Evolutionary conservation across 345 rosid species (phyloP).

Genomic region (Corymbia maculata): DNA sequence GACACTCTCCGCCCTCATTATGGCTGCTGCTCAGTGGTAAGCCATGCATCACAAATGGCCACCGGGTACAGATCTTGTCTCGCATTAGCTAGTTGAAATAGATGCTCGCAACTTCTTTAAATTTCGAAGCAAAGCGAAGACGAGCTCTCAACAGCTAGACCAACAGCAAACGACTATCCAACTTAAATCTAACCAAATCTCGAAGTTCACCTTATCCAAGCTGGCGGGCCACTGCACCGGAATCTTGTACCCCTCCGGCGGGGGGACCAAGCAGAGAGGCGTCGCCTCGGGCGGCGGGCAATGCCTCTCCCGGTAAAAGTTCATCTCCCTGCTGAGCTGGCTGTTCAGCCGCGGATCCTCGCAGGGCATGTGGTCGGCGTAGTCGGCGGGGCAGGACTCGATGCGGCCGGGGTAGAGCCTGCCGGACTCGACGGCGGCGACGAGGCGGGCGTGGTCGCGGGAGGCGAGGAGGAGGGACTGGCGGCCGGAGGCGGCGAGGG

Average conservation of each 20-base stretch:
- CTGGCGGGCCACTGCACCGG: conserved; percentile 91
- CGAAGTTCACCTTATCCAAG: conserved; percentile 57
- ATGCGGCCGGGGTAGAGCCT: conserved; percentile 40
- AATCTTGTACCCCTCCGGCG: conserved; percentile 67
- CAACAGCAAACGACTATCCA: not conserved
- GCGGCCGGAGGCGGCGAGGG: conserved; percentile 92
- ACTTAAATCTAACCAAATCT: not conserved
- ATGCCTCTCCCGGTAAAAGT: conserved; percentile 84
- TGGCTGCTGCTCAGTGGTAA: fast-evolving
- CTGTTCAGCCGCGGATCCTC: conserved; percentile 91
- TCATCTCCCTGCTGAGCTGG: conserved; percentile 91
- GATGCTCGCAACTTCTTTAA: not conserved
- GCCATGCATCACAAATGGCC: not conserved
- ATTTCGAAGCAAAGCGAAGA: not conserved
- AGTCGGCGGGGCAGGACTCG: conserved; percentile 63
- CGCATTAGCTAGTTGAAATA: not conserved
- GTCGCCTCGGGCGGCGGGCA: conserved; percentile 72
- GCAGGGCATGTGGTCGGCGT: conserved; percentile 91
- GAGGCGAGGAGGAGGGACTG: conserved; percentile 75
- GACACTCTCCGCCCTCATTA: not conserved
- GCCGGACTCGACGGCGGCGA: conserved; percentile 61
- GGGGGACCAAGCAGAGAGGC: conserved; percentile 87
- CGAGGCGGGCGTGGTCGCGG: conserved; percentile 79
- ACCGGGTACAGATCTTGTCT: not conserved
- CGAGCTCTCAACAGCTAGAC: not conserved